Conservation (phyloP, 106 monocot species). For the Vanilla planifolia region DNA sequence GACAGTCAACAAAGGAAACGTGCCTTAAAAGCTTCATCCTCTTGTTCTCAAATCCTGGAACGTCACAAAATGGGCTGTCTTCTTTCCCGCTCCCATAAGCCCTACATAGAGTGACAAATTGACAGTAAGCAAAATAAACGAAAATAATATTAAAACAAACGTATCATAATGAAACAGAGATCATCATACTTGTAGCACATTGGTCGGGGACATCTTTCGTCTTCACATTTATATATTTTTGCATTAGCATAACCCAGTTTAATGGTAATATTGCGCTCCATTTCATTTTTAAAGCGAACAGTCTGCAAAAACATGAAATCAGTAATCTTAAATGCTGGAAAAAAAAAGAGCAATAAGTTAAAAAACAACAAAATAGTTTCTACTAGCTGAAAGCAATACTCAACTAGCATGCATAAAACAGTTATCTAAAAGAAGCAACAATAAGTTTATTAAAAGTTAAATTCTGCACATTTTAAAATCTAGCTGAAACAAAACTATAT, state of each 20-base stretch:
- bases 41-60: slow-evolving; percentile 82
- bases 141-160: too few species aligned
- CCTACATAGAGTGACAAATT: slow-evolving; percentile 27
- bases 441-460: too few species aligned
- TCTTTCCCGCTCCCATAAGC: slow-evolving; percentile 98
- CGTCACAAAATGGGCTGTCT: slow-evolving; percentile 89
- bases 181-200: slow-evolving; percentile 91
- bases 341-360: too few species aligned
- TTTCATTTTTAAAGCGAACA: slow-evolving; percentile 91
- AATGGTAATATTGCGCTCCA: slow-evolving; percentile 95
- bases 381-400: too few species aligned
- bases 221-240: slow-evolving; percentile 98
- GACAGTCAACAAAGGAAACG: slow-evolving; percentile 96
- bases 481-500: too few species aligned
- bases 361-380: too few species aligned
- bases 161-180: not conserved
- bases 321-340: too few species aligned
- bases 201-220: slow-evolving; percentile 85
- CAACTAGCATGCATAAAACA: too few species aligned
- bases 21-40: slow-evolving; percentile 94
- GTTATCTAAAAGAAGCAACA: too few species aligned
- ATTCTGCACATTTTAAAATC: too few species aligned
- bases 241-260: slow-evolving; percentile 98
- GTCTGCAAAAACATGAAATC: slow-evolving; percentile 45
- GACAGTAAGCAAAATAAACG: too few species aligned